Evolutionary conservation across 768 basidiomycete genomes (phyloP).

Genomic region (Lactifluus rugatus): DNA sequence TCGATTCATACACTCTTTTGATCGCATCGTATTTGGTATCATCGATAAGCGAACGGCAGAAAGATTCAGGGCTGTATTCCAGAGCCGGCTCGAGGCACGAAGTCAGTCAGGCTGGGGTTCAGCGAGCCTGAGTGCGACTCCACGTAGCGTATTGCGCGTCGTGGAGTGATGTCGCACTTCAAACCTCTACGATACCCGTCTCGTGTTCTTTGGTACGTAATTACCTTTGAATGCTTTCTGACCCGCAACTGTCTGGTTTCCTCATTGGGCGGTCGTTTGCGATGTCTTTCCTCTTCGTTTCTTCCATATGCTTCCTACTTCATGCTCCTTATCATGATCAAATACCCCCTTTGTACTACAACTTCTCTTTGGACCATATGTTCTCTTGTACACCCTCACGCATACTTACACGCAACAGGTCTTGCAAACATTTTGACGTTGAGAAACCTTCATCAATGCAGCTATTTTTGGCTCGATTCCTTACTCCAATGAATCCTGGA

Average conservation of each 20-base stretch:
- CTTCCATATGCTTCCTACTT: neutral
- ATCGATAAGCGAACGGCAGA: conserved; percentile 41
- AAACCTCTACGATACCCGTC: conserved; percentile 31
- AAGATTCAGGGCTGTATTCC: conserved; percentile 32
- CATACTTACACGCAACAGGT: neutral
- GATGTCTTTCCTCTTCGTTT: neutral
- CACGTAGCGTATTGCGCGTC: conserved; percentile 3
- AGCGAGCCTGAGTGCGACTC: neutral
- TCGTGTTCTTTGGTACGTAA: neutral
- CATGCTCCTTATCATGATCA: neutral
- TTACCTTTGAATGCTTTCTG: neutral
- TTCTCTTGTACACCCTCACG: neutral
- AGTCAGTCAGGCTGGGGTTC: neutral
- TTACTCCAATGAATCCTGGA: neutral
- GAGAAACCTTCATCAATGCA: neutral
- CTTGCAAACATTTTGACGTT: neutral
- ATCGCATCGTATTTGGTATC: conserved; percentile 59
- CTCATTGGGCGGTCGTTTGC: neutral
- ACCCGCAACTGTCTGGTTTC: neutral
- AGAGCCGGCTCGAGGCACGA: conserved; percentile 13
- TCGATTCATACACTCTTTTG: conserved; percentile 50
- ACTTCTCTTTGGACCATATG: neutral
- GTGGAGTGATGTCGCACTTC: conserved; percentile 41
- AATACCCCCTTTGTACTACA: neutral
- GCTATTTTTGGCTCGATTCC: neutral